A percentile compares a stretch with the other conserved stretches of the same genome.
Conservation (phyloP, 352 stramenopile genomes). For the Globisporangium yorkense region DNA sequence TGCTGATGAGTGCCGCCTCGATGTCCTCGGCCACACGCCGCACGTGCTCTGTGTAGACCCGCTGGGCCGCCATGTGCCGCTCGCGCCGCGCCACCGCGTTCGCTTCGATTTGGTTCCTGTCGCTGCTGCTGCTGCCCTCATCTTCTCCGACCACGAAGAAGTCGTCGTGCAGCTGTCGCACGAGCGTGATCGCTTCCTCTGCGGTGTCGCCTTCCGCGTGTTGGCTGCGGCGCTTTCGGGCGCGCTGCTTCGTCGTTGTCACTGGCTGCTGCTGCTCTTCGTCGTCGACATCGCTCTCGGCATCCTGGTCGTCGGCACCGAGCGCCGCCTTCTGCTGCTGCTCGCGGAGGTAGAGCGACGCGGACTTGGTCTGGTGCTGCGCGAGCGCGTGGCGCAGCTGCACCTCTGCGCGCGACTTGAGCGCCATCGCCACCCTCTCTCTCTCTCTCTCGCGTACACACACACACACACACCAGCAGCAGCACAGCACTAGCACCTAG, state of each 20-base stretch:
- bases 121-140: slow-evolving; percentile 5
- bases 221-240: slow-evolving; percentile 6
- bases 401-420: slow-evolving; percentile 48
- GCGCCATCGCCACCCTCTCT: slow-evolving; percentile 10
- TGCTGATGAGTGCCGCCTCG: slow-evolving; percentile 41
- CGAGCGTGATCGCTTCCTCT: slow-evolving; percentile 39
- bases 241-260: slow-evolving; percentile 1
- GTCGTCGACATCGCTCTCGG: not conserved
- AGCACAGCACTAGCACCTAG: not conserved
- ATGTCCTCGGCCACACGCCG: slow-evolving; percentile 61
- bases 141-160: slow-evolving; percentile 17
- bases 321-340: slow-evolving; percentile 33
- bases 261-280: not conserved
- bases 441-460: not conserved
- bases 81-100: slow-evolving; percentile 54
- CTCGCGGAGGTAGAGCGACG: slow-evolving; percentile 33
- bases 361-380: slow-evolving; percentile 36
- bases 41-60: slow-evolving; percentile 38
- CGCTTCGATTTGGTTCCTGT: slow-evolving; percentile 34
- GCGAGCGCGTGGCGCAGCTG: slow-evolving; percentile 35
- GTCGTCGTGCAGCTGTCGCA: slow-evolving; percentile 49
- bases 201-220: slow-evolving; percentile 13
- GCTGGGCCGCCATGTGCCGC: slow-evolving; percentile 45
- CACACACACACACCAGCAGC: not conserved
- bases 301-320: slow-evolving; percentile 11